phyloP scores from a whole-genome alignment of 2,329 filamentous ascomycete genomes.

The Curvularia eragrostidis region DNA sequence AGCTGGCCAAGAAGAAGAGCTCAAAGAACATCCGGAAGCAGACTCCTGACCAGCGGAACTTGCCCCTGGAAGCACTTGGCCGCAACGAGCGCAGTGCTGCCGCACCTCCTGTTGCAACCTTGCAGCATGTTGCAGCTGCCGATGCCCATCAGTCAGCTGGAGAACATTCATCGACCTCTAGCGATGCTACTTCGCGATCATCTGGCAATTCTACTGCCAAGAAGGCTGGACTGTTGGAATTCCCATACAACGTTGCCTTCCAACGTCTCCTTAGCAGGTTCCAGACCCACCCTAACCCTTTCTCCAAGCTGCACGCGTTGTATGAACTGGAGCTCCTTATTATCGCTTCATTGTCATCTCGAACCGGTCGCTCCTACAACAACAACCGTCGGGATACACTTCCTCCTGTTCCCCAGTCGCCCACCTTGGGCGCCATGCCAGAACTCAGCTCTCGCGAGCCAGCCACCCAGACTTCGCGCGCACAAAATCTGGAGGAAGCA shows the following conservation, averaged over 20 bases:
- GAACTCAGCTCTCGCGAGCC: slow-evolving; percentile 55
- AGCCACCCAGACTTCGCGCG: slow-evolving; percentile 51
- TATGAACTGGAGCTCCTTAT: slow-evolving; percentile 85
- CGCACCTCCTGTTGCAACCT: slow-evolving; percentile 52
- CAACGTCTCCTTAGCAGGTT: slow-evolving; percentile 82
- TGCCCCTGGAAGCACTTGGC: slow-evolving; percentile 53
- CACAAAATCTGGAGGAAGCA: slow-evolving; percentile 66
- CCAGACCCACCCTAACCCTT: slow-evolving; percentile 86
- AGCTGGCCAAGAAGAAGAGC: slow-evolving; percentile 57
- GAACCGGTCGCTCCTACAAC: slow-evolving; percentile 55
- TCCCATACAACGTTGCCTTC: slow-evolving; percentile 83
- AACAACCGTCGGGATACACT: slow-evolving; percentile 48
- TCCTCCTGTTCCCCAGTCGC: slow-evolving; percentile 53
- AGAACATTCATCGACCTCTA: slow-evolving; percentile 55
- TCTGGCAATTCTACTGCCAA: slow-evolving; percentile 52
- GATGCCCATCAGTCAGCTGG: slow-evolving; percentile 53
- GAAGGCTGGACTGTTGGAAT: slow-evolving; percentile 62
- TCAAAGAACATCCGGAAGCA: slow-evolving; percentile 65
- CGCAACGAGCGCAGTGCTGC: slow-evolving; percentile 51
- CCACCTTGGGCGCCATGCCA: slow-evolving; percentile 53
- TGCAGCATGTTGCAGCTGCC: slow-evolving; percentile 51
- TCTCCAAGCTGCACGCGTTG: slow-evolving; percentile 81
- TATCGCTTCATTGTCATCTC: slow-evolving; percentile 71
- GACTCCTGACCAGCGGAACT: slow-evolving; percentile 45
- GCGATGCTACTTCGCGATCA: slow-evolving; percentile 53